These are phyloP conservation scores for Suillus subluteus DNA, from an alignment of 768 basidiomycete genomes.

Conservation along the genomic window DNA sequence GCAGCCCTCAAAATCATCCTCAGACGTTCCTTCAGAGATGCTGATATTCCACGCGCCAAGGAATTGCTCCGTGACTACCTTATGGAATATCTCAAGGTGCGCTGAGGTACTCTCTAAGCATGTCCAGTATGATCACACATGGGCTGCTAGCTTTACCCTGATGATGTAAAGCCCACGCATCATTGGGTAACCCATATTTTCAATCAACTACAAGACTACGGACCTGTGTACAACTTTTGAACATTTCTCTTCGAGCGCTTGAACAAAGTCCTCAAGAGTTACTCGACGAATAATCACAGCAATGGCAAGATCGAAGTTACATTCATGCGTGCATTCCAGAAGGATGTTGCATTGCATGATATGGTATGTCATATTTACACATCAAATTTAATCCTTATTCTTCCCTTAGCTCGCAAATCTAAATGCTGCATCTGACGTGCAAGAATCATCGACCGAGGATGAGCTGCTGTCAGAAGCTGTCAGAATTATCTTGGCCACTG, in stretches of 20 bases:
- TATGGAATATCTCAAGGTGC: not conserved
- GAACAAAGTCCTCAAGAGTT: conserved; percentile 35
- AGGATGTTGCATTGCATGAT: conserved; percentile 14
- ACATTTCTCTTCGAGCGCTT: conserved; percentile 35
- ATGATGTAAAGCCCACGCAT: not conserved
- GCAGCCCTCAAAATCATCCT: not conserved
- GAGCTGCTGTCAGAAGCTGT: not conserved
- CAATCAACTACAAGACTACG: conserved; percentile 26
- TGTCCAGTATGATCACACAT: not conserved
- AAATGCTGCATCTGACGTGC: not conserved
- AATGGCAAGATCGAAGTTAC: conserved; percentile 33
- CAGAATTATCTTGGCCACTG: not conserved
- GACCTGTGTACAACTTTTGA: conserved; percentile 37
- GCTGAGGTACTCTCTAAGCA: not conserved
- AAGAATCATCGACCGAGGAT: not conserved
- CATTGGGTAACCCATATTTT: not conserved
- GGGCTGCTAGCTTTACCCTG: not conserved
- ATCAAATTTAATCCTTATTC: not conserved
- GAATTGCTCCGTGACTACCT: not conserved
- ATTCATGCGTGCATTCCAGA: conserved; percentile 28
- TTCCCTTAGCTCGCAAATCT: not conserved
- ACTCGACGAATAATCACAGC: no score
- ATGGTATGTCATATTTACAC: conserved; percentile 17
- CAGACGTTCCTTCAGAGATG: not conserved
- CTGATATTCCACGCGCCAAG: not conserved